Evolutionary conservation across 2,329 filamentous ascomycete species (phyloP).

Genomic region (Colletotrichum kahawae): DNA sequence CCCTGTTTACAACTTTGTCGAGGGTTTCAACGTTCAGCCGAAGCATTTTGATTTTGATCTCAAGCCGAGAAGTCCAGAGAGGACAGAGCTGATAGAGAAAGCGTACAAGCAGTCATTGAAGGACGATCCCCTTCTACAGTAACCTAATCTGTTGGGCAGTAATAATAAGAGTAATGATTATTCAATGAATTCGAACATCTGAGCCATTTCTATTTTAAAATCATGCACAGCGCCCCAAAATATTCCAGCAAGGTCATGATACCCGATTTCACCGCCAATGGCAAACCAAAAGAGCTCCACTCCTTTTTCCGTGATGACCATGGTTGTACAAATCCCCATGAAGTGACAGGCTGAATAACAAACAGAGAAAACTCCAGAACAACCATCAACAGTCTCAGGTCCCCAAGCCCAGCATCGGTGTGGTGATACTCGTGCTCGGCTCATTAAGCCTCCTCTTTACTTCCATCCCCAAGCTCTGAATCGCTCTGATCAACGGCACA

Average conservation of each 20-base stretch:
- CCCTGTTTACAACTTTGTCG: constrained; percentile 9
- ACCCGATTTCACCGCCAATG: background rate
- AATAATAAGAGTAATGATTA: background rate
- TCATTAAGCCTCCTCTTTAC: constrained; percentile 23
- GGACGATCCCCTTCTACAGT: constrained; percentile 5
- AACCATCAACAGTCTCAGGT: background rate
- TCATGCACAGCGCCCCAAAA: background rate
- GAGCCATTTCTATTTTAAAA: background rate
- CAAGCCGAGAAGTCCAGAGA: background rate
- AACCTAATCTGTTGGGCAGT: background rate
- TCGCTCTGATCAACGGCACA: constrained; percentile 29
- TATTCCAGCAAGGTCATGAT: background rate
- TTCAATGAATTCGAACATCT: background rate
- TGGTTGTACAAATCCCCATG: background rate
- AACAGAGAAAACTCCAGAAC: background rate
- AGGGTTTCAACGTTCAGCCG: constrained; percentile 16
- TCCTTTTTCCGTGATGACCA: background rate
- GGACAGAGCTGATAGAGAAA: constrained; percentile 4
- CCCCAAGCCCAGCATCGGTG: background rate
- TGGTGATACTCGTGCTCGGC: background rate
- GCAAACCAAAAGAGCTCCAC: background rate
- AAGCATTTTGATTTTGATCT: constrained; percentile 14
- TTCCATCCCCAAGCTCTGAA: constrained; percentile 29
- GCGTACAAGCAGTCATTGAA: background rate
- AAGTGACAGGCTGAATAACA: background rate